A percentile compares a stretch with the other conserved stretches of the same genome.
Conservation (phyloP, 2,329 filamentous ascomycete species). For the Fusarium tupiense region DNA sequence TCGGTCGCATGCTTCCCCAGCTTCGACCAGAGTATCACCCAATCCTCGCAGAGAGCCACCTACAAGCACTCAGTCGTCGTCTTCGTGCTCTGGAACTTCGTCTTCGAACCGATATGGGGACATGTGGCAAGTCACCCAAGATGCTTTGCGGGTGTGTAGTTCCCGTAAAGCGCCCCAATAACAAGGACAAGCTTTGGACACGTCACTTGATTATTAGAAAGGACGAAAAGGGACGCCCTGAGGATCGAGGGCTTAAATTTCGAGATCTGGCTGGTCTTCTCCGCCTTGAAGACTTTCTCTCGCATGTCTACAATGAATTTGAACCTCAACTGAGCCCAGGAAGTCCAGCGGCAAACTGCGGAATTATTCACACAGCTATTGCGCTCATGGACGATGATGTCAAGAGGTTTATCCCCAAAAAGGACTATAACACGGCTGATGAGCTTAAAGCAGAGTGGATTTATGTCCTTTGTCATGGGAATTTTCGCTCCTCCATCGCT, state of each 20-base stretch:
- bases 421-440: background rate
- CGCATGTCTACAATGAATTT: constrained; percentile 7
- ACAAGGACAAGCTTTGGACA: constrained; percentile 26
- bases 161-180: constrained; percentile 8
- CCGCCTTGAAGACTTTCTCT: constrained; percentile 27
- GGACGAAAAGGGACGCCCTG: background rate
- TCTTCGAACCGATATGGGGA: background rate
- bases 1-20: background rate
- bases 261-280: constrained; percentile 28
- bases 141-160: constrained; percentile 26
- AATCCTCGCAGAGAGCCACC: background rate
- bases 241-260: background rate
- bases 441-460: constrained; percentile 18
- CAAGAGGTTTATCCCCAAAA: background rate
- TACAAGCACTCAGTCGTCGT: constrained; percentile 11
- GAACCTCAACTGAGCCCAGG: background rate
- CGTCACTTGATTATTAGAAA: background rate
- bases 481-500: background rate
- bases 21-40: background rate
- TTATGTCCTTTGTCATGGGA: background rate
- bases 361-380: background rate
- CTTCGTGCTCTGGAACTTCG: constrained; percentile 9
- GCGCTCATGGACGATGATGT: constrained; percentile 18
- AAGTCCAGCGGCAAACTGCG: background rate
- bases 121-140: constrained; percentile 9